Base-by-base conservation (phyloP, 495 filamentous ascomycete genomes). In the Polyplosphaeria fusca region DNA sequence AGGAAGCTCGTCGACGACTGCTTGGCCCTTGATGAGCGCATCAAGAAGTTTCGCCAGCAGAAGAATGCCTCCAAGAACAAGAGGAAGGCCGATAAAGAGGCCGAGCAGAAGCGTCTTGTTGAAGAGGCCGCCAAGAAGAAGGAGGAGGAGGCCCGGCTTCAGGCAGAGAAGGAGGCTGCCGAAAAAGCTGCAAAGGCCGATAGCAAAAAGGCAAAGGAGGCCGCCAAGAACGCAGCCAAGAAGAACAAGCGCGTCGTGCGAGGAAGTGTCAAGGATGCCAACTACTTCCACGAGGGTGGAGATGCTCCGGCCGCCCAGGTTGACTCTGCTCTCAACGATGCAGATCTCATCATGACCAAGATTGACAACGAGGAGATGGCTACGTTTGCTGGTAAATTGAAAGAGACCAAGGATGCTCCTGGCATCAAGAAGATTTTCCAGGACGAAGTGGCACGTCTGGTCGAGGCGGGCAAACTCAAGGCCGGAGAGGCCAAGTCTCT, bases 201-300 rank as follows among this genome's bases (percentile, higher is more conserved):
- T 64, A 82, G 80, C 71, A 97, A 96, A 84, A 97, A 98, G 80
- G 87, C 88, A 40, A 96, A 95, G 75, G 93, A 98, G 72, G 93
- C 92, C 27, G 88, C 87, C 4, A 98, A 98, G 84, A 95, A 88
- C 69, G 92, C 94, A 3, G 83, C 91, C 62, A 98, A 98, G 88
- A 97, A 97, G 86, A 97, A 98, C 78, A 95, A 95, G 77, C 86
- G 93, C 77, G 88, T 96, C 28, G 79, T 97, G 55, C 88, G 92
- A 68, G 83, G 80, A 27, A 86, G 86, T 62, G 88, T 93, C 73
- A 97, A 97, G 80, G 93, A 97, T 53, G 89, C 84, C 64, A 96
- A 96, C 79, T 98, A 97, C 82, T 87, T 91, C 59, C 84, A 80
- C 52, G 76, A 71, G 23, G 77, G 78, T 14, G 82, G 81, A 25